Conservation (phyloP, 2,329 filamentous ascomycete species). For the Talaromyces rugulosus region DNA sequence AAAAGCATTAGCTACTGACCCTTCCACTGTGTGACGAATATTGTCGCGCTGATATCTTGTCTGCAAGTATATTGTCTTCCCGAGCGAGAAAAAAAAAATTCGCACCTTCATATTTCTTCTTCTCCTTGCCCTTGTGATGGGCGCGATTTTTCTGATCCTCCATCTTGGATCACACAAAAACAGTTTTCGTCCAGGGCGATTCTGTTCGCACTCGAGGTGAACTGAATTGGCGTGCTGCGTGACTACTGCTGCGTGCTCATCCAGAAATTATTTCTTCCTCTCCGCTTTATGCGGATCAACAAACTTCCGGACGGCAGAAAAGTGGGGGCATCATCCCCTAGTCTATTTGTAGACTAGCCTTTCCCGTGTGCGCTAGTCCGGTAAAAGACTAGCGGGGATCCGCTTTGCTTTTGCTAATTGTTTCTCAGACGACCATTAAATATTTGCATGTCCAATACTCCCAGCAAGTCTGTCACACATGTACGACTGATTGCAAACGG, state of each 20-base stretch:
- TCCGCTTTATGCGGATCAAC: constrained; percentile 13
- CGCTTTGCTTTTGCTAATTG: neutral
- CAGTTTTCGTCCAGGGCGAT: constrained; percentile 8
- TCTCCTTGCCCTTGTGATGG: constrained; percentile 83
- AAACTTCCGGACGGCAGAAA: constrained; percentile 2
- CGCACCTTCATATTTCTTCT: constrained; percentile 68
- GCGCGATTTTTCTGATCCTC: constrained; percentile 80
- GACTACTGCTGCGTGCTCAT: constrained; percentile 1
- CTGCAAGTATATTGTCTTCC: neutral
- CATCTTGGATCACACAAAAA: constrained; percentile 48
- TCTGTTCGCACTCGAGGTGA: constrained; percentile 13
- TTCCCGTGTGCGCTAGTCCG: neutral
- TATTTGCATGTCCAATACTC: no score
- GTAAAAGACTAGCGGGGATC: neutral
- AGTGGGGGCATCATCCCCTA: neutral
- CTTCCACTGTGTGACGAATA: neutral
- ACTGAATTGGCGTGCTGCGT: neutral
- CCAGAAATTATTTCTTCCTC: constrained; percentile 14
- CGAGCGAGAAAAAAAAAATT: constrained; percentile 6
- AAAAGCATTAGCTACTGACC: neutral
- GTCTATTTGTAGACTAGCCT: neutral
- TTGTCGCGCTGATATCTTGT: neutral
- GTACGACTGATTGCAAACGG: no score
- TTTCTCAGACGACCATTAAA: no score
- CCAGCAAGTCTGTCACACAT: no score